Conservation (phyloP, 2,329 filamentous ascomycete genomes). For the Huntiella savannae region DNA sequence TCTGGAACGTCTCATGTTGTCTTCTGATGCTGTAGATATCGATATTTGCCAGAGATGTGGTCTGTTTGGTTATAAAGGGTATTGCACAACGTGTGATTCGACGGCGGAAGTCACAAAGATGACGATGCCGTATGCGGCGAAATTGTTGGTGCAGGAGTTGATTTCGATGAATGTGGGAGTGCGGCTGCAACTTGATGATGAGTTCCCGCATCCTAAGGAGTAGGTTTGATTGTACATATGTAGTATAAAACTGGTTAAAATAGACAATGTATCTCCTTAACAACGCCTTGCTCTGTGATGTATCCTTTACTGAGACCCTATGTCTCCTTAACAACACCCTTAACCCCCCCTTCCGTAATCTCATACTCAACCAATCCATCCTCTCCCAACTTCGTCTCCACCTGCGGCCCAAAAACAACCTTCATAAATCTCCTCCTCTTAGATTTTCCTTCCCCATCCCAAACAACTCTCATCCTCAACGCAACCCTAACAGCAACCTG, state of each 20-base stretch:
- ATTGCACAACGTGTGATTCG: conserved; percentile 82
- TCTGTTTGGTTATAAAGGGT: conserved; percentile 86
- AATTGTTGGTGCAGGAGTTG: conserved; percentile 86
- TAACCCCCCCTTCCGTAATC: conserved; percentile 48
- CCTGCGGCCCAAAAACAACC: conserved; percentile 76
- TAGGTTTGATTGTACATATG: conserved; percentile 12
- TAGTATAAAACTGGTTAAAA: neutral
- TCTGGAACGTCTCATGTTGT: conserved; percentile 85
- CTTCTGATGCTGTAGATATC: conserved; percentile 73
- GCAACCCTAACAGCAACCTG: conserved; percentile 72
- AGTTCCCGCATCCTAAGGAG: conserved; percentile 53
- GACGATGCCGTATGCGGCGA: conserved; percentile 94
- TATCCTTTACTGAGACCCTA: conserved; percentile 17
- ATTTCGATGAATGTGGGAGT: conserved; percentile 99
- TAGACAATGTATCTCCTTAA: neutral
- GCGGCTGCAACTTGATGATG: conserved; percentile 72
- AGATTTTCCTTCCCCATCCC: conserved; percentile 23
- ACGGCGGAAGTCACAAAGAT: conserved; percentile 73
- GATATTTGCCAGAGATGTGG: conserved; percentile 91
- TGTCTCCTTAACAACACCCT: conserved; percentile 15
- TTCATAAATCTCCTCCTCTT: conserved; percentile 64
- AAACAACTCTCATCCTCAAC: conserved; percentile 42
- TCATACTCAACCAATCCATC: conserved; percentile 48
- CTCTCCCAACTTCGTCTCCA: conserved; percentile 30
- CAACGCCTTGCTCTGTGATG: conserved; percentile 45